Base-by-base conservation (phyloP, 768 basidiomycete genomes). In the Saitozyma sp. region DNA sequence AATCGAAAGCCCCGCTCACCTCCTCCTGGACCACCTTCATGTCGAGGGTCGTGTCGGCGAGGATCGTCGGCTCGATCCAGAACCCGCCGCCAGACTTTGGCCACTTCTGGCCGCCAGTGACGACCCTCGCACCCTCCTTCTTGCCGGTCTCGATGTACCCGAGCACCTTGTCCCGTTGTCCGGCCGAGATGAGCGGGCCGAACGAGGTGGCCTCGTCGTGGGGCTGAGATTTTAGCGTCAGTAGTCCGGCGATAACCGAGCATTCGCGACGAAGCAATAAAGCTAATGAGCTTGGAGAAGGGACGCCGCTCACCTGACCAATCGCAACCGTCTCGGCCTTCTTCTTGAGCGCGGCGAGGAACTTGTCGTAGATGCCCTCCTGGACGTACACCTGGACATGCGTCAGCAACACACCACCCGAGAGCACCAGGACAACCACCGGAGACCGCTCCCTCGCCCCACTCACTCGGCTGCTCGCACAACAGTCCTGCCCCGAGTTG, bases 41-140 rank as follows among this genome's bases (percentile, higher is more conserved):
- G 45, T 87, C 84, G 6, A 84, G 83, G 49, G 78, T 84, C 11
- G 84, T 83, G 69, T 89, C 82, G 10, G 87, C 85, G 80, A 91
- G 88, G 69, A 91, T 84, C 11, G 91, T 91, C 39, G 95, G 91
- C 74, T 93, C 87, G 49, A 96, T 86, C 78, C 84, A 98, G 79
- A 84, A 98, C 8, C 95, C 87, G 54, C 85, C 85, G 1, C 90
- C 89, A 1, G 69, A 66, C 39, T 67, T 50, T 6, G 66, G 58
- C 81, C 89, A 68, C 82, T 80, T 89, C 71, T 84, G 83, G 16
- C 91, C 90, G 7, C 90, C 91, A 2, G 80, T 58, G 67, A 85
- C 83, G 9, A 89, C 78, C 14, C 78, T 88, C 0, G 90, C 91
- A 20, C 91, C 91, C 17, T 86, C 84, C 13, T 84, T 74, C 73